phyloP scores from a whole-genome alignment of 2,329 filamentous ascomycete species.

The Phyllosticta citriasiana region DNA sequence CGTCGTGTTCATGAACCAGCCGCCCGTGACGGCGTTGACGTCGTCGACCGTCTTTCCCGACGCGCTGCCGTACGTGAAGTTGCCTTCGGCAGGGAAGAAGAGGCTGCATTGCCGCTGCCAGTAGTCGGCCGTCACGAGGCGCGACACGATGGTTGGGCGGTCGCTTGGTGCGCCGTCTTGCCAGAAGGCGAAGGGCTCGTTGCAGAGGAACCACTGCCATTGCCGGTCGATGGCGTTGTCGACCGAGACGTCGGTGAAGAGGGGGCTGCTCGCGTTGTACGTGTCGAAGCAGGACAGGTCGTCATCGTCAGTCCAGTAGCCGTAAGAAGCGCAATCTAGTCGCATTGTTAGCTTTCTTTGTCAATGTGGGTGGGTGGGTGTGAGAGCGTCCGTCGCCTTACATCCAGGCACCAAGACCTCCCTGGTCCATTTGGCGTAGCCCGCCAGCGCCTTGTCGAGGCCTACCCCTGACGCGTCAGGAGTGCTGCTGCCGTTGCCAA shows the following conservation, averaged over 20 bases:
- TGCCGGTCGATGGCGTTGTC: conserved; percentile 41
- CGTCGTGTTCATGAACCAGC: conserved; percentile 45
- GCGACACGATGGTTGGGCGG: conserved; percentile 41
- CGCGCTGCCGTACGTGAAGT: conserved; percentile 41
- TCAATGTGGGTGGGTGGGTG: neutral
- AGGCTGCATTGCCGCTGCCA: conserved; percentile 46
- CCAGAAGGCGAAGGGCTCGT: conserved; percentile 52
- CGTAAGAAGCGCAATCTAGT: conserved; percentile 33
- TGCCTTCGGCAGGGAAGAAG: conserved; percentile 43
- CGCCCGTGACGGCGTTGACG: conserved; percentile 45
- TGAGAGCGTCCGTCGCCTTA: neutral
- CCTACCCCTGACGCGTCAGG: conserved; percentile 41
- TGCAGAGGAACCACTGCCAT: conserved; percentile 54
- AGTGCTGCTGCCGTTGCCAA: conserved; percentile 22
- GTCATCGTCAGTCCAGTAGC: conserved; percentile 32
- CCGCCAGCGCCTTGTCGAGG: conserved; percentile 41
- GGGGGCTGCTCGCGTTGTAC: conserved; percentile 39
- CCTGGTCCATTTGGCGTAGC: conserved; percentile 33
- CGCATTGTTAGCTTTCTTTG: neutral
- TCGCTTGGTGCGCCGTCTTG: conserved; percentile 42
- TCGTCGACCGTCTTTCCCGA: conserved; percentile 37
- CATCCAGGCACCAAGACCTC: conserved; percentile 19
- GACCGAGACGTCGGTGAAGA: conserved; percentile 42
- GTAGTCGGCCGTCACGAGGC: conserved; percentile 42
- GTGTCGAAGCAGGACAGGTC: conserved; percentile 45